Conservation (phyloP, 169 alveolate species). For the Babesia gibsoni region DNA sequence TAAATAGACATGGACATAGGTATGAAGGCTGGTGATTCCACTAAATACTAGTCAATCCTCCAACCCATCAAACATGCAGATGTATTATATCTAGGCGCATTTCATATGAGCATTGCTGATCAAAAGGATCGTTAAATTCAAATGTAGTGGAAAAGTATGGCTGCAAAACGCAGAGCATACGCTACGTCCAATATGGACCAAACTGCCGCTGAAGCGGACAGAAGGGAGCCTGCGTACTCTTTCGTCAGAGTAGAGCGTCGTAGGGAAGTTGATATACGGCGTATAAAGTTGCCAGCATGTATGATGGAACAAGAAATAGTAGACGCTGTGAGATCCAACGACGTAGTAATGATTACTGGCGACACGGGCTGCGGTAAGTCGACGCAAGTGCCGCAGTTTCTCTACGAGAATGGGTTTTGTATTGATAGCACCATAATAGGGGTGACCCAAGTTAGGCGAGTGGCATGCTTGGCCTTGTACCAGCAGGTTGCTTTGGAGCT, state of each 20-base stretch:
- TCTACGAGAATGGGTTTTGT: slow-evolving; percentile 91
- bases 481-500: slow-evolving; percentile 73
- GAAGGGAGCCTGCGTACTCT: slow-evolving; percentile 36
- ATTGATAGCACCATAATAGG: slow-evolving; percentile 73
- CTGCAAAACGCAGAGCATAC: not conserved
- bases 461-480: slow-evolving; percentile 81
- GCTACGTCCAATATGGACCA: not conserved
- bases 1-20: too few species aligned
- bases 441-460: slow-evolving; percentile 96
- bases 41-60: too few species aligned
- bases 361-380: slow-evolving; percentile 99
- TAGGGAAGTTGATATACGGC: slow-evolving; percentile 68
- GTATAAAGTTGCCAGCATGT: slow-evolving; percentile 83
- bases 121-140: not conserved
- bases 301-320: slow-evolving; percentile 90
- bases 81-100: too few species aligned
- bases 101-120: too few species aligned
- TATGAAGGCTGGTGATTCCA: too few species aligned
- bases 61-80: too few species aligned
- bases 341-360: slow-evolving; percentile 93
- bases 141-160: not conserved
- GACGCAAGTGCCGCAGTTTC: slow-evolving; percentile 92
- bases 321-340: slow-evolving; percentile 85
- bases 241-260: slow-evolving; percentile 61
- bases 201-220: not conserved